phyloP scores from a whole-genome alignment of 805 yeast species.

The Peterozyma toletana region DNA sequence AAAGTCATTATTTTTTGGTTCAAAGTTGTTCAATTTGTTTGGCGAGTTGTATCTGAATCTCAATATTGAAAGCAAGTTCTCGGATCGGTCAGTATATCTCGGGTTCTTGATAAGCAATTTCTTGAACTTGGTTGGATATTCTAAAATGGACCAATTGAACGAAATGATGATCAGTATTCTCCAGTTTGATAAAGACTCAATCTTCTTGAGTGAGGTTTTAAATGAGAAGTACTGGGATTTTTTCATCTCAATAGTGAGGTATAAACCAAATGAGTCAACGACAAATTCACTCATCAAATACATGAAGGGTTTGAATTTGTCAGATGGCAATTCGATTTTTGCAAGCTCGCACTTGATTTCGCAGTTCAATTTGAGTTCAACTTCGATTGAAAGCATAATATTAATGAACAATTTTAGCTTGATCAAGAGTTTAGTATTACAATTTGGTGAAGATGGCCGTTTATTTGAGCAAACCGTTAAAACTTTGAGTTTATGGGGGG shows the following conservation, averaged over 20 bases:
- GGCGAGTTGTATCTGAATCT: neutral
- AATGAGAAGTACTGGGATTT: too few relatives aligned
- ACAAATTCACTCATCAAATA: conserved; percentile 1
- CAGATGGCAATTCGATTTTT: neutral
- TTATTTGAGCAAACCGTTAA: neutral
- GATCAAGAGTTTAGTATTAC: neutral
- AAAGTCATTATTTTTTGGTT: conserved; percentile 5
- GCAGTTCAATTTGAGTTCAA: neutral
- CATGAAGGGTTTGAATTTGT: neutral
- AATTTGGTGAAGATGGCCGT: neutral
- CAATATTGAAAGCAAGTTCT: neutral
- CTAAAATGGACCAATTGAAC: neutral
- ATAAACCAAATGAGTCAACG: neutral
- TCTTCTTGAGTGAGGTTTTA: neutral
- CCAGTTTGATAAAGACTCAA: conserved; percentile 1
- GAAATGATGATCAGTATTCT: neutral
- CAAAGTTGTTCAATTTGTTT: conserved; percentile 3
- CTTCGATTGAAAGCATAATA: neutral
- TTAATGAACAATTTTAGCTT: neutral
- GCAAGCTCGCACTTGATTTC: neutral
- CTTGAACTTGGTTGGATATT: neutral
- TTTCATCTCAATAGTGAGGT: neutral
- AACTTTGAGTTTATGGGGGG: conserved; percentile 3
- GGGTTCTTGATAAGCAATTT: neutral
- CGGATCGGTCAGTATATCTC: neutral